Evolutionary conservation across 495 filamentous ascomycete genomes (phyloP).

Genomic region (Sphaerosporella brunnea): DNA sequence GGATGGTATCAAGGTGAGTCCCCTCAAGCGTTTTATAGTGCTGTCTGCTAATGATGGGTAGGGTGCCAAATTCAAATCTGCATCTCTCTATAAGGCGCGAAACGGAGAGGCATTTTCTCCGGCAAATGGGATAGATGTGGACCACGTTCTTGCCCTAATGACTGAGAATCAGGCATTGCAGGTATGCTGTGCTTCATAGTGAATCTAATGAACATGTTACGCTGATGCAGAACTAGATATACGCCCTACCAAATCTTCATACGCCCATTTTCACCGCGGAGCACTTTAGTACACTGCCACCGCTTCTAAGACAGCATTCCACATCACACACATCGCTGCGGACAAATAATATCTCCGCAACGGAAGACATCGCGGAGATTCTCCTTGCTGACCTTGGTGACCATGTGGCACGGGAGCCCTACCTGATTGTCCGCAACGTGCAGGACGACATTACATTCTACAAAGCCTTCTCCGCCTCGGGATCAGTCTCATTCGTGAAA

Average conservation of each 20-base stretch:
- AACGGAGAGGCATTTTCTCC: constrained; percentile 36
- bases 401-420: constrained; percentile 45
- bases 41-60: neutral
- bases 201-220: no score
- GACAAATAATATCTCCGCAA: constrained; percentile 28
- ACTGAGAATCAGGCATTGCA: constrained; percentile 51
- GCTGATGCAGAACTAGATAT: constrained; percentile 36
- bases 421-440: constrained; percentile 61
- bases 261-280: constrained; percentile 46
- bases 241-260: constrained; percentile 42
- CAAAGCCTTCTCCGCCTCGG: constrained; percentile 44
- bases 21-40: neutral
- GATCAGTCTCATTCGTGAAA: constrained; percentile 54
- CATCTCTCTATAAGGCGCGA: constrained; percentile 58
- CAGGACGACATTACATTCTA: constrained; percentile 78
- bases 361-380: constrained; percentile 54
- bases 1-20: constrained; percentile 33
- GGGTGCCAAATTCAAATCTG: constrained; percentile 55
- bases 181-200: constrained; percentile 30
- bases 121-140: constrained; percentile 26
- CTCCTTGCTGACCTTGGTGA: constrained; percentile 74
- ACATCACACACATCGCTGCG: constrained; percentile 28
- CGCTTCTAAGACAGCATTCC: constrained; percentile 41
- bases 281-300: constrained; percentile 58
- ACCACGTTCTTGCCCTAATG: constrained; percentile 50